Evolutionary conservation across 2,329 filamentous ascomycete species (phyloP).

Genomic region (Microdochium bolleyi): DNA sequence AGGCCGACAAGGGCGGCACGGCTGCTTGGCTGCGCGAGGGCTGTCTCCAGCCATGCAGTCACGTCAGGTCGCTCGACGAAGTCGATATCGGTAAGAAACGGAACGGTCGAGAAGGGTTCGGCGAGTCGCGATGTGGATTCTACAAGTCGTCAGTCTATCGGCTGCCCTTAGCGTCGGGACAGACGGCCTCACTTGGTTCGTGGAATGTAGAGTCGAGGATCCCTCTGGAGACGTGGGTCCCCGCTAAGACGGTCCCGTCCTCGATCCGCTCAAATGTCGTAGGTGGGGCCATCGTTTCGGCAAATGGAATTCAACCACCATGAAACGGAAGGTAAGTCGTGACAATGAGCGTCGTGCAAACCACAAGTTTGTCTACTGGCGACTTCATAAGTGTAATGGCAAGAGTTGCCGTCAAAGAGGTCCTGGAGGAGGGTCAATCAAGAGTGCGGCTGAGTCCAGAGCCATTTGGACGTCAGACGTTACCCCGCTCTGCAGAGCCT

Average conservation of each 20-base stretch:
- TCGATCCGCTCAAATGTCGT: background rate
- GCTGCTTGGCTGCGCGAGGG: constrained; percentile 5
- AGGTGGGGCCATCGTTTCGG: background rate
- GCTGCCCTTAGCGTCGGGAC: background rate
- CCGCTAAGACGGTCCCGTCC: background rate
- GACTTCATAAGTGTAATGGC: background rate
- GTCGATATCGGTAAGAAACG: constrained; percentile 12
- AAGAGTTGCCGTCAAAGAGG: background rate
- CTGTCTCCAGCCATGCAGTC: constrained; percentile 3
- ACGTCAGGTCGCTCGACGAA: constrained; percentile 13
- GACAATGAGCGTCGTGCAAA: background rate
- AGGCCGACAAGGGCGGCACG: constrained; percentile 15
- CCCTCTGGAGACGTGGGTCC: background rate
- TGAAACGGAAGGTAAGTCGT: background rate
- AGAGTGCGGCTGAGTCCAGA: background rate
- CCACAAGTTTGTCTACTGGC: background rate
- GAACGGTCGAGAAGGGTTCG: constrained; percentile 6
- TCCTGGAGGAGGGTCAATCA: background rate
- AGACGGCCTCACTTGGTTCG: background rate
- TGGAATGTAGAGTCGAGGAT: background rate
- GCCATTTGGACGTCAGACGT: background rate
- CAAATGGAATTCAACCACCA: background rate
- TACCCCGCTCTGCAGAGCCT: background rate
- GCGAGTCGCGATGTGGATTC: background rate
- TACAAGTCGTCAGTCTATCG: no score